Conservation (phyloP, 2,329 filamentous ascomycete genomes). For the Diaporthe citri region DNA sequence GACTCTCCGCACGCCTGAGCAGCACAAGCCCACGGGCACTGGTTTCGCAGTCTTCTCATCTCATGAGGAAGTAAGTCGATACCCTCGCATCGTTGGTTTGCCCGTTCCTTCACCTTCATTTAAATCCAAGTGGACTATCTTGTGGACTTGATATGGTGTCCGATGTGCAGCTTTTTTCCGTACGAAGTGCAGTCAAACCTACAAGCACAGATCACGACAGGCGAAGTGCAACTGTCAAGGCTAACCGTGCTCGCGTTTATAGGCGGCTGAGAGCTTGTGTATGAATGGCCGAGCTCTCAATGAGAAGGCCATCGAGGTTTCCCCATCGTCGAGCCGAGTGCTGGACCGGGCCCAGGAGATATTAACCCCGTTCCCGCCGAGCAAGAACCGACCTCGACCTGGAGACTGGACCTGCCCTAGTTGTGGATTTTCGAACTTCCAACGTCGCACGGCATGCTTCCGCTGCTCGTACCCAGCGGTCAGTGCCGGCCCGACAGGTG, state of each 20-base stretch:
- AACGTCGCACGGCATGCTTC: slow-evolving; percentile 98
- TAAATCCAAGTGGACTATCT: slow-evolving; percentile 23
- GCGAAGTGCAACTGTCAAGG: slow-evolving; percentile 9
- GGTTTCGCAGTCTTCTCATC: slow-evolving; percentile 99
- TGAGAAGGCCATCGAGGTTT: slow-evolving; percentile 99
- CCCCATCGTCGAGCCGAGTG: slow-evolving; percentile 95
- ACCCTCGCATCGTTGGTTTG: slow-evolving; percentile 36
- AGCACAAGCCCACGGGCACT: slow-evolving; percentile 99
- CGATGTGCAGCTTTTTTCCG: slow-evolving; percentile 17
- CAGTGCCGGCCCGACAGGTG: slow-evolving; percentile 78
- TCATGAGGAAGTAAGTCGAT: slow-evolving; percentile 88
- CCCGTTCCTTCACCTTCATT: slow-evolving; percentile 30
- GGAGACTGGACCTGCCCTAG: slow-evolving; percentile 99
- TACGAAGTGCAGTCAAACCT: slow-evolving; percentile 23
- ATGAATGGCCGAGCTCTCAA: slow-evolving; percentile 99
- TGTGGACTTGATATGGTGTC: slow-evolving; percentile 14
- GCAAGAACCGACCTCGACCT: slow-evolving; percentile 96
- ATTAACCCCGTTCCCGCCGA: slow-evolving; percentile 95
- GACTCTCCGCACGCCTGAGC: slow-evolving; percentile 96
- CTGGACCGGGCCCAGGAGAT: slow-evolving; percentile 96
- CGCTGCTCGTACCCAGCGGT: slow-evolving; percentile 99
- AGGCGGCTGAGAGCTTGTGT: slow-evolving; percentile 97
- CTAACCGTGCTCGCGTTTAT: slow-evolving; percentile 35
- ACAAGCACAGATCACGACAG: slow-evolving; percentile 4
- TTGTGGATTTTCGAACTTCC: slow-evolving; percentile 99